Evolutionary conservation across 2,329 filamentous ascomycete species (phyloP).

Genomic region (Cytospora paraplurivora): DNA sequence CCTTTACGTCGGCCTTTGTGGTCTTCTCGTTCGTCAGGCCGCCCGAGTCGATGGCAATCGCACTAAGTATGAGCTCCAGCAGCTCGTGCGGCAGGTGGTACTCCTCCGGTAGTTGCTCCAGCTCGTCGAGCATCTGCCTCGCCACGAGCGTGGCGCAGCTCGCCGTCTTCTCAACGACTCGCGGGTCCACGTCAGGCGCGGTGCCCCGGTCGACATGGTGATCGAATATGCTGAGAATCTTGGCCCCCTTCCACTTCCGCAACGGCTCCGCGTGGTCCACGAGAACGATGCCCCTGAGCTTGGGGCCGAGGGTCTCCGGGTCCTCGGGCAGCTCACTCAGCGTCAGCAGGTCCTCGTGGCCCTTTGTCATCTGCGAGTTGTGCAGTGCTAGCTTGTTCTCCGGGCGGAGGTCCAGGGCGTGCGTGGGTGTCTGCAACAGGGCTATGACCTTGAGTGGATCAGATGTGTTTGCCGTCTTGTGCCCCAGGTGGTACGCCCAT

Average conservation of each 20-base stretch:
- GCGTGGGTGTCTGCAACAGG: constrained; percentile 47
- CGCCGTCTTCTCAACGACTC: constrained; percentile 47
- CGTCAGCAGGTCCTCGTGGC: constrained; percentile 49
- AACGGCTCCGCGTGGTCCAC: constrained; percentile 48
- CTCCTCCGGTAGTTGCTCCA: constrained; percentile 45
- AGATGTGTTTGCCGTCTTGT: constrained; percentile 45
- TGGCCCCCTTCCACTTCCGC: constrained; percentile 46
- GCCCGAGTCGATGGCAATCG: constrained; percentile 49
- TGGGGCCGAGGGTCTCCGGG: constrained; percentile 44
- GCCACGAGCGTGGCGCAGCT: constrained; percentile 50
- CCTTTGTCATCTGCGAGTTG: constrained; percentile 48
- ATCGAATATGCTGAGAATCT: constrained; percentile 49
- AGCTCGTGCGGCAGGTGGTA: constrained; percentile 52
- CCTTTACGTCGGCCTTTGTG: constrained; percentile 43
- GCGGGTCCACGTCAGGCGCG: constrained; percentile 44
- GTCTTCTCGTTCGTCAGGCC: constrained; percentile 40
- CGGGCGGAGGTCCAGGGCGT: constrained; percentile 49
- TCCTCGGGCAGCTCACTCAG: constrained; percentile 51
- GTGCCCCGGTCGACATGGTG: constrained; percentile 48
- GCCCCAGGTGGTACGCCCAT: constrained; percentile 51
- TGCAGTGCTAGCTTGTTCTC: constrained; percentile 49
- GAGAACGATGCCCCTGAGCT: constrained; percentile 48
- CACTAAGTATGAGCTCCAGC: constrained; percentile 49
- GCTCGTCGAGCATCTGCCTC: constrained; percentile 49
- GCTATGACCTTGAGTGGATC: constrained; percentile 48